These are phyloP conservation scores for Colletotrichum navitas DNA, from an alignment of 2,329 filamentous ascomycete species.

Conservation along the genomic window DNA sequence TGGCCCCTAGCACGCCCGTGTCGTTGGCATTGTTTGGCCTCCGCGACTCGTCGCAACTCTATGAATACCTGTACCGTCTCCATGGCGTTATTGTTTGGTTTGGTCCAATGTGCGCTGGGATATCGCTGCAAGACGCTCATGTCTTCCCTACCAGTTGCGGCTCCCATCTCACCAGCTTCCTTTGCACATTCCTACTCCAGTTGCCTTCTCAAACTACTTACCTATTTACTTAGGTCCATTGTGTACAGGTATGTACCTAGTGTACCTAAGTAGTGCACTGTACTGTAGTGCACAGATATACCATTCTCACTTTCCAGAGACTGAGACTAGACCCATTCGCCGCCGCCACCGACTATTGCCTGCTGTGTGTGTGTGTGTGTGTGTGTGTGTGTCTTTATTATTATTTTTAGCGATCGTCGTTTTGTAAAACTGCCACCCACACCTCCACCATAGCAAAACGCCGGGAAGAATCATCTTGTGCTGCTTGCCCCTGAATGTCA, in stretches of 20 bases:
- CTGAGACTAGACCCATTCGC: neutral
- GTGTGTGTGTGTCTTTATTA: neutral
- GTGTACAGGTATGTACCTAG: neutral
- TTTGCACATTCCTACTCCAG: neutral
- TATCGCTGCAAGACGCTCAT: neutral
- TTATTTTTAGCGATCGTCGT: neutral
- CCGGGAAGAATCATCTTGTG: neutral
- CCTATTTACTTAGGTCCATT: too few species aligned
- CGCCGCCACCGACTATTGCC: neutral
- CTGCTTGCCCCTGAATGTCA: neutral
- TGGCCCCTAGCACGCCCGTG: slow-evolving; percentile 9
- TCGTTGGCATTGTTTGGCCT: slow-evolving; percentile 4
- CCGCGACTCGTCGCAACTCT: slow-evolving; percentile 11
- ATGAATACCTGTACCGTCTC: neutral
- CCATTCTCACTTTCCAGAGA: neutral
- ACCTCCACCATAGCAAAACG: neutral
- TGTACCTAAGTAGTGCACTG: too few species aligned
- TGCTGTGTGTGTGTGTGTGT: neutral
- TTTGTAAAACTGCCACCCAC: slow-evolving; percentile 5
- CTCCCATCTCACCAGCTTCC: neutral
- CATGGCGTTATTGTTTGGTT: neutral
- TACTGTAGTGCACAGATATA: neutral
- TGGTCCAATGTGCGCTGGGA: neutral
- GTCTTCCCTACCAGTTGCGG: neutral
- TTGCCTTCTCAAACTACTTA: too few species aligned